Evolutionary conservation across 2,329 filamentous ascomycete genomes (phyloP), one percentile per base, ranked within the genome.

Genomic region (Emmonsia crescens): DNA sequence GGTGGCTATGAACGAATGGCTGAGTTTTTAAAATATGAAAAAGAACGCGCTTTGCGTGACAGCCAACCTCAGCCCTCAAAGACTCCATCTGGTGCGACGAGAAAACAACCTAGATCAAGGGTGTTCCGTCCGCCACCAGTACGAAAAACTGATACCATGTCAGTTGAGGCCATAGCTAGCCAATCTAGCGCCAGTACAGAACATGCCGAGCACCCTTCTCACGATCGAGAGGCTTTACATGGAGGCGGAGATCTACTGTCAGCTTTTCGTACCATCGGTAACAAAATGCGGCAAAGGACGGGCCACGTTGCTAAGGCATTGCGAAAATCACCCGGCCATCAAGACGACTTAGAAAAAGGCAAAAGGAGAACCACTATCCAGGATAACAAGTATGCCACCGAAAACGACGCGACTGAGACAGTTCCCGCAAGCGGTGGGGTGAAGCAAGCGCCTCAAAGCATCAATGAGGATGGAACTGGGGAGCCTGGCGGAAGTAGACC

Each of bases 301-400:
- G 29, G 16, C 31, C 55, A 29, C 16, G 6, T 46, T 42, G 36
- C 27, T 31, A 42, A 42, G 21, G 19, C 33, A 40, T 16, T 42
- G 12, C 19, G 54, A 29, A 36, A 24, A 36, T 42, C 54, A 27
- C 16, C 38, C 9, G 54, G 36, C 36, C 54, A 42, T 19, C 33
- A 42, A n/a, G 54, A 57, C 31, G 54, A 57, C 36, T n/a, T 57
- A 29, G 54, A 57, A 36, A 40, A 57, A 29, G 54, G 54, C n/a
- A 29, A 16, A n/a, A 14, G 9, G 5, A 42, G 16, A 16, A 19
- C 33, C 29, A 57, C 36, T 36, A 21, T 29, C 21, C 33, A 40
- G 36, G 54, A 57, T 40, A 14, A 52, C 3, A 14, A 9, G 1
- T 14, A 31, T n/a, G 16, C 4, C 2, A 16, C 54, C 10, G 33